Evolutionary conservation across 2,329 filamentous ascomycete genomes (phyloP).

Genomic region (Trichoderma guizhouense): DNA sequence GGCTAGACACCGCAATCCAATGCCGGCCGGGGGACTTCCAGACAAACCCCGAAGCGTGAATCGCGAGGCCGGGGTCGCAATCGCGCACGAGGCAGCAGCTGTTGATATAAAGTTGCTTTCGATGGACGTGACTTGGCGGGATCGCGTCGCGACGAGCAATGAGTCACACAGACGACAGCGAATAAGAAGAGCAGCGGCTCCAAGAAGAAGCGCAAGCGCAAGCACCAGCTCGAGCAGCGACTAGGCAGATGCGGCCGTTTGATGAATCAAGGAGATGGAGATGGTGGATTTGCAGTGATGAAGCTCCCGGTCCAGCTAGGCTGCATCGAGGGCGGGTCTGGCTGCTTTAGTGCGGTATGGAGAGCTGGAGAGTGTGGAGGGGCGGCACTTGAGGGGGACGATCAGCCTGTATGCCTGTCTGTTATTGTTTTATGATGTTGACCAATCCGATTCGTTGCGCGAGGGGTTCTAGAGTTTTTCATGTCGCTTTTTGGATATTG

Average conservation of each 20-base stretch:
- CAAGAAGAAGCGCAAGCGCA: background rate
- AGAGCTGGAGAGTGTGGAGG: background rate
- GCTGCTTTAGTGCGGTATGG: constrained; percentile 2
- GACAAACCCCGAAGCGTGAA: background rate
- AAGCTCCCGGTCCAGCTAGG: background rate
- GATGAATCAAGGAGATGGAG: background rate
- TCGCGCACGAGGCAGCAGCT: constrained; percentile 9
- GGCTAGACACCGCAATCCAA: background rate
- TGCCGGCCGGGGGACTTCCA: background rate
- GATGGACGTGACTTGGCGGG: constrained; percentile 1
- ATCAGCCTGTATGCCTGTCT: background rate
- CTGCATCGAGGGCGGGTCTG: constrained; percentile 10
- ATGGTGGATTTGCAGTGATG: background rate
- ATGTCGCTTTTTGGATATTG: background rate
- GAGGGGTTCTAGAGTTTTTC: background rate
- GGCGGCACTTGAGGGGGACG: background rate
- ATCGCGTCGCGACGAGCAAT: background rate
- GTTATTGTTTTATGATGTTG: background rate
- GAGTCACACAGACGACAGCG: constrained; percentile 9
- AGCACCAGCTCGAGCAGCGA: background rate
- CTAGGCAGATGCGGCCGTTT: constrained; percentile 11
- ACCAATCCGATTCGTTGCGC: background rate
- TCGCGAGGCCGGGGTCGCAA: background rate
- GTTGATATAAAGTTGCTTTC: background rate
- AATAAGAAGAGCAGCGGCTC: background rate